Evolutionary conservation across 139 green algal species (phyloP), one percentile per base, ranked within the genome.

Genomic region (Ostreobium quekettii): DNA sequence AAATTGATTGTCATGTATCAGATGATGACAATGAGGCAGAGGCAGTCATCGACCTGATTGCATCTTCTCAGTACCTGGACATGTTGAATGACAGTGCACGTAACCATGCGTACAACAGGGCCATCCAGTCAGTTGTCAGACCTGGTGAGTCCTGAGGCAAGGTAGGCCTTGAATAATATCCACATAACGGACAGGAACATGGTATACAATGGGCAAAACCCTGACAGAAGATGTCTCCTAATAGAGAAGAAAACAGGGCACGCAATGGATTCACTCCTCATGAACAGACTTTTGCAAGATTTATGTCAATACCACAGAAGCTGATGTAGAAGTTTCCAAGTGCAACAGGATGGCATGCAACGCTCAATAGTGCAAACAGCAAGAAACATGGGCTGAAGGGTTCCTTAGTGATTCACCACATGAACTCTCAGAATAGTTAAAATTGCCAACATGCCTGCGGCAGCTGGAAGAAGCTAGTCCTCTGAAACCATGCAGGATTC

Each of bases 61-160:
- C 75, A 30, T 71, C 67, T 1, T 83, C 77, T 0, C 75, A 53
- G 11, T 86, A 86, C 62, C 36, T 82, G 32, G 80, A 86, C 75
- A 86, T 86, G 80, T 60, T 86, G 2, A 79, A 76, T 1, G 79
- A 85, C 64, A 47, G 6, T 1, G 49, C 59, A 5, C 63, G 82
- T 57, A 85, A 85, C 73, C 5, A 19, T 0, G 73, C 74, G 0
- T 88, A 88, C 71, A 6, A 39, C 8, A 29, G 60, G 5, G 76
- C 70, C 0, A 24, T 88, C 1, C 15, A 60, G 1, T 36, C 46
- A 1, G 37, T 49, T 37, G 48, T 75, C 29, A 63, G 26, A n/a
- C 36, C 71, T 42, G 60, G 66, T 65, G 39, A 4, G 6, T 36
- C 3, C 4, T 22, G 36, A 38, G 36, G 28, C 35, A 31, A 28